Conservation (phyloP, 2,329 filamentous ascomycete genomes). For the Capronia americana region DNA sequence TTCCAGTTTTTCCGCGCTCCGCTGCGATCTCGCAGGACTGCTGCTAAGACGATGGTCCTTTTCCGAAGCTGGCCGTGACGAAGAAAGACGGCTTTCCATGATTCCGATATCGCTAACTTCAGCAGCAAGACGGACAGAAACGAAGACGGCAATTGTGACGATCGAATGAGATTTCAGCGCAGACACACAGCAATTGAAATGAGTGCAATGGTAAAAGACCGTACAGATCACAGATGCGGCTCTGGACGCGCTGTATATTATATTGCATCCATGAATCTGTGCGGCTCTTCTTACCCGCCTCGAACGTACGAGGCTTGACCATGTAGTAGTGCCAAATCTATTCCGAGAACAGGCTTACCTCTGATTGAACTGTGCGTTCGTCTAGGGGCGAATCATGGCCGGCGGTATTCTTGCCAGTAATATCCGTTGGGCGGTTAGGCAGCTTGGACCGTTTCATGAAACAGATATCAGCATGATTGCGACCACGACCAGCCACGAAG, state of each 20-base stretch:
- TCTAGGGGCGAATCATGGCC: constrained; percentile 6
- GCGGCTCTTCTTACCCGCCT: background rate
- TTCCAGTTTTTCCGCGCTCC: constrained; percentile 24
- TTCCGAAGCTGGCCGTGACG: constrained; percentile 17
- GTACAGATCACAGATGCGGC: constrained; percentile 7
- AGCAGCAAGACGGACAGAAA: background rate
- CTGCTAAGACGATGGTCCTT: constrained; percentile 11
- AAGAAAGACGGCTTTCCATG: constrained; percentile 23
- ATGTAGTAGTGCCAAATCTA: constrained; percentile 7
- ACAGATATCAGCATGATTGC: background rate
- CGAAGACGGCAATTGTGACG: background rate
- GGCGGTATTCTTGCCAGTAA: background rate
- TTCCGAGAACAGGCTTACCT: constrained; percentile 17
- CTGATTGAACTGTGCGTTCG: background rate
- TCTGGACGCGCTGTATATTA: constrained; percentile 1
- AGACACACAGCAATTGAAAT: constrained; percentile 8
- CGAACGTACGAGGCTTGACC: background rate
- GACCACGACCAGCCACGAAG: background rate
- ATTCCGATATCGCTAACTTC: background rate
- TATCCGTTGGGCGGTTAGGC: constrained; percentile 15
- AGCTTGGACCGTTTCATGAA: constrained; percentile 17
- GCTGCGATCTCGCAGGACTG: constrained; percentile 15
- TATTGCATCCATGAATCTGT: background rate
- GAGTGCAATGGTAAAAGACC: constrained; percentile 3
- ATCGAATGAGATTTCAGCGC: constrained; percentile 14